Conservation (phyloP, 495 filamentous ascomycete genomes). For the Aspergillus nanangensis region DNA sequence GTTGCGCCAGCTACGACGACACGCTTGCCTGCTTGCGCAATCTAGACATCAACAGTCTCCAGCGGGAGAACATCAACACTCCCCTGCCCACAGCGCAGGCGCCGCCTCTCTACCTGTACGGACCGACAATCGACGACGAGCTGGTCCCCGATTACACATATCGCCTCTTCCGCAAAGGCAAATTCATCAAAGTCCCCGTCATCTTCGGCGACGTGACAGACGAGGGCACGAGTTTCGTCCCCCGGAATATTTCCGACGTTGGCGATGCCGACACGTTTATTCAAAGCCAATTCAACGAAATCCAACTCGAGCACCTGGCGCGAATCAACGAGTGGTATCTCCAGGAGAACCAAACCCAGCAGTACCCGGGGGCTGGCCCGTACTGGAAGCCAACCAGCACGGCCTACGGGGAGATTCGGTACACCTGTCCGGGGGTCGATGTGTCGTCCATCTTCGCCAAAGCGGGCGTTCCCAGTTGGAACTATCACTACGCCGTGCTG, state of each 20-base stretch:
- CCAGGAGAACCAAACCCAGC: constrained; percentile 26
- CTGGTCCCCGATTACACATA: constrained; percentile 59
- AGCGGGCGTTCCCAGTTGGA: constrained; percentile 44
- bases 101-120: constrained; percentile 55
- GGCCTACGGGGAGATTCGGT: constrained; percentile 70
- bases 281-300: constrained; percentile 54
- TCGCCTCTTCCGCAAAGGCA: constrained; percentile 49
- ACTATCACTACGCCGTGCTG: constrained; percentile 64
- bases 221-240: constrained; percentile 64
- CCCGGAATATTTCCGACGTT: constrained; percentile 39
- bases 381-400: constrained; percentile 59
- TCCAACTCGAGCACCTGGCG: constrained; percentile 48
- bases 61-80: constrained; percentile 47
- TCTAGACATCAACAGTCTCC: constrained; percentile 43
- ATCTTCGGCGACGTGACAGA: constrained; percentile 71
- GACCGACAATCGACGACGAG: constrained; percentile 54
- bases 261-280: constrained; percentile 52
- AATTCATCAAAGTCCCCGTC: constrained; percentile 63
- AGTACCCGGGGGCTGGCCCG: constrained; percentile 39
- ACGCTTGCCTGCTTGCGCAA: constrained; percentile 57
- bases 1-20: constrained; percentile 41
- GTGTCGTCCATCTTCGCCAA: constrained; percentile 42
- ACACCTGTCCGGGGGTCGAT: constrained; percentile 63
- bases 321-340: constrained; percentile 59
- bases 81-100: constrained; percentile 48